phyloP scores from a whole-genome alignment of 768 basidiomycete genomes.

The Porphyrellus cyaneotinctus region DNA sequence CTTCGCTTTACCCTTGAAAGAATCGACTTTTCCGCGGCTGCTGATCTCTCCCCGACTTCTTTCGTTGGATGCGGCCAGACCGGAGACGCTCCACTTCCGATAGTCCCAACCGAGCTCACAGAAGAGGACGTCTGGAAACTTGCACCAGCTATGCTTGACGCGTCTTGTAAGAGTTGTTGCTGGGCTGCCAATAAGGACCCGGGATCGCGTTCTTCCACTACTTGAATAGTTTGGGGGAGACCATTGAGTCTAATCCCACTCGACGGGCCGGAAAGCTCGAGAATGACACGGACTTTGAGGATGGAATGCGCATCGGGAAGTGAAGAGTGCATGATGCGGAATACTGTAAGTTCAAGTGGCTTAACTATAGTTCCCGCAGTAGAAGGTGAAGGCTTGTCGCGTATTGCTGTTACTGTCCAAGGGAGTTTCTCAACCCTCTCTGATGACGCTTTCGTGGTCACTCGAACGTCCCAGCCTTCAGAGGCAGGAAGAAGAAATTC shows the following conservation, averaged over 20 bases:
- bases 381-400: constrained; percentile 34
- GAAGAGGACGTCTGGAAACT: constrained; percentile 69
- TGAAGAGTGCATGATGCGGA: constrained; percentile 69
- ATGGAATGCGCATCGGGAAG: constrained; percentile 72
- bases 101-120: constrained; percentile 46
- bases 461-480: constrained; percentile 85
- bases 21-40: constrained; percentile 78
- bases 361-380: constrained; percentile 31
- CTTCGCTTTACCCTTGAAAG: constrained; percentile 81
- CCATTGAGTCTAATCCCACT: constrained; percentile 86
- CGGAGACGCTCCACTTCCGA: constrained; percentile 33
- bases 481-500: constrained; percentile 75
- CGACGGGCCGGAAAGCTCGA: constrained; percentile 77
- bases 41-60: constrained; percentile 43
- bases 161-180: constrained; percentile 62
- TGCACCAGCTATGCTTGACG: constrained; percentile 60
- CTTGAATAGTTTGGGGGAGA: constrained; percentile 61
- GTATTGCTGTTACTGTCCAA: constrained; percentile 63
- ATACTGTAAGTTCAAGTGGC: constrained; percentile 48
- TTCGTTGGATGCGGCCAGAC: constrained; percentile 33
- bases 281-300: constrained; percentile 71
- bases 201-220: constrained; percentile 65
- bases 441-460: constrained; percentile 70
- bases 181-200: constrained; percentile 39
- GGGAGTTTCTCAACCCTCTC: constrained; percentile 68